A percentile compares a stretch with the other conserved stretches of the same genome.
Evolutionary conservation across 2,329 filamentous ascomycete genomes (phyloP).

Genomic region (Fragosphaeria purpurea): DNA sequence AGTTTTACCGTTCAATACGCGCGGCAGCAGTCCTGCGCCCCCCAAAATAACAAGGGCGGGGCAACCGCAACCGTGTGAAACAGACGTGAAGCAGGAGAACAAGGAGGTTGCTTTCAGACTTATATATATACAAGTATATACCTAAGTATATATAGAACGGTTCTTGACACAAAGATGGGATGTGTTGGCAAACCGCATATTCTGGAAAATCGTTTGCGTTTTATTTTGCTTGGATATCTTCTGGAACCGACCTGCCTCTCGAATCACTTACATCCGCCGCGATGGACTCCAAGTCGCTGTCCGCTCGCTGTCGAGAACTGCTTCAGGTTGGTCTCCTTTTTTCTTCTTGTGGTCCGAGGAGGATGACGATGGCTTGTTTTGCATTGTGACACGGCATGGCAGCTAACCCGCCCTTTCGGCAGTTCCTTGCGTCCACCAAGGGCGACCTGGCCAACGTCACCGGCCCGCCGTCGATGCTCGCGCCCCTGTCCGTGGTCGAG

Average conservation of each 20-base stretch:
- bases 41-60: no score
- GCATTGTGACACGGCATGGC: no score
- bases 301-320: slow-evolving; percentile 22
- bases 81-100: slow-evolving; percentile 7
- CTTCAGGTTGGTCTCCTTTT: slow-evolving; percentile 15
- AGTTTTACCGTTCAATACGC: background rate
- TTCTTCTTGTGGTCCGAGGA: no score
- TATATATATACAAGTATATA: background rate
- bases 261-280: slow-evolving; percentile 12
- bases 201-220: no score
- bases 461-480: slow-evolving; percentile 39
- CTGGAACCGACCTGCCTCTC: no score
- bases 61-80: slow-evolving; percentile 5
- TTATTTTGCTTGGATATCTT: no score
- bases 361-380: no score
- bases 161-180: background rate
- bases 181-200: background rate
- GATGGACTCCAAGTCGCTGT: slow-evolving; percentile 16
- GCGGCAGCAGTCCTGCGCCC: background rate
- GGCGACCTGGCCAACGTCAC: slow-evolving; percentile 43
- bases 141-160: background rate
- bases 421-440: slow-evolving; percentile 29
- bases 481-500: slow-evolving; percentile 39
- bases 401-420: background rate
- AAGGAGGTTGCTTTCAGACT: no score